Evolutionary conservation across 768 basidiomycete species (phyloP).

Genomic region (Tremella mesenterica): DNA sequence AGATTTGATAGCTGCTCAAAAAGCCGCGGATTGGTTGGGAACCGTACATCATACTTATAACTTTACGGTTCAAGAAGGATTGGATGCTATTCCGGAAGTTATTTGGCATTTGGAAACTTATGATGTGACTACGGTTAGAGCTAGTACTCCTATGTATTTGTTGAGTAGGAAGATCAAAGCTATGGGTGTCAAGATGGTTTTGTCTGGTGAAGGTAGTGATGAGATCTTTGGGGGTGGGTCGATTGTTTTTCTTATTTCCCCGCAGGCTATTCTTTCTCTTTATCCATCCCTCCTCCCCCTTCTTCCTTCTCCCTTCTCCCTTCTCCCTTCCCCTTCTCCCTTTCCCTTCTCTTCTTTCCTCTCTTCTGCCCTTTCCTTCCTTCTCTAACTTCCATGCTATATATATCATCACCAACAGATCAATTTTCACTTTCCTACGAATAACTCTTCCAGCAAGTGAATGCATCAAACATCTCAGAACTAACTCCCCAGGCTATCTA

Average conservation of each 20-base stretch:
- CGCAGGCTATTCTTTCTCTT: background rate
- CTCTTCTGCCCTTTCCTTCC: too few species aligned
- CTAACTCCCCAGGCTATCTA: conserved; percentile 62
- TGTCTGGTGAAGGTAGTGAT: conserved; percentile 94
- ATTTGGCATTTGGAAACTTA: conserved; percentile 98
- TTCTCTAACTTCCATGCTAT: background rate
- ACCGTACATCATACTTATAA: conserved; percentile 96
- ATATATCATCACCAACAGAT: too few species aligned
- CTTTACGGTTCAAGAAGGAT: conserved; percentile 94
- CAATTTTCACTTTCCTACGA: too few species aligned
- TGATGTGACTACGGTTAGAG: conserved; percentile 96
- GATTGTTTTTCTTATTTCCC: background rate
- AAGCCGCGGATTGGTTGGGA: conserved; percentile 84
- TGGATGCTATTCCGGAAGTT: conserved; percentile 94
- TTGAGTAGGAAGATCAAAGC: conserved; percentile 97
- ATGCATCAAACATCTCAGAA: background rate
- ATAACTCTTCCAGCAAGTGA: too few species aligned
- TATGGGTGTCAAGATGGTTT: conserved; percentile 99
- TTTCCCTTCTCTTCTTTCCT: too few species aligned
- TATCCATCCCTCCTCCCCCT: too few species aligned
- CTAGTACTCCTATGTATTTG: conserved; percentile 97
- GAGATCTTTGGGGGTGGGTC: conserved; percentile 84
- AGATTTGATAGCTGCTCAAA: conserved; percentile 84
- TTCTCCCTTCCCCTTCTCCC: too few species aligned
- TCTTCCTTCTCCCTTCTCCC: too few species aligned